These are phyloP conservation scores for Boletus rubescentipes DNA, from an alignment of 768 basidiomycete genomes.

Conservation along the genomic window DNA sequence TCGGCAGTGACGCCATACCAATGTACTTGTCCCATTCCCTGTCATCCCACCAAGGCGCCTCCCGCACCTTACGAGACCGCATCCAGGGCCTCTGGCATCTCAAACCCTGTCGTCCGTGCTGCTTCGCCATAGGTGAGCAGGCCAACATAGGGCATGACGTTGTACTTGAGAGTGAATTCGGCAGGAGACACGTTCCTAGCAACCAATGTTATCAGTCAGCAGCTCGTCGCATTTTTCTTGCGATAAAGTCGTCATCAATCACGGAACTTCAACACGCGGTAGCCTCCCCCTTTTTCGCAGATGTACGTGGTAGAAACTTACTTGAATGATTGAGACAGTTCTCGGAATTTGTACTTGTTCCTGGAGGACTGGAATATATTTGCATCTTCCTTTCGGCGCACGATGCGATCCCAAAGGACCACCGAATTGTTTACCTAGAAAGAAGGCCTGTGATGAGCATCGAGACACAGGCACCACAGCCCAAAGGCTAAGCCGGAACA, in stretches of 20 bases:
- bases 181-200: slow-evolving; percentile 64
- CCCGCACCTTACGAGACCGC: slow-evolving; percentile 24
- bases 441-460: slow-evolving; percentile 12
- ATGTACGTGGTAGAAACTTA: slow-evolving; percentile 38
- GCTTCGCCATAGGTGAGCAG: slow-evolving; percentile 77
- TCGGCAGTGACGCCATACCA: slow-evolving; percentile 14
- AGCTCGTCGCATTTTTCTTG: slow-evolving; percentile 1
- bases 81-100: slow-evolving; percentile 33
- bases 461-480: slow-evolving; percentile 11
- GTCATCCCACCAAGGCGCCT: neutral
- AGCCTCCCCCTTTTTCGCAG: slow-evolving; percentile 5
- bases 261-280: slow-evolving; percentile 19
- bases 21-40: neutral
- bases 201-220: slow-evolving; percentile 18
- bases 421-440: slow-evolving; percentile 68
- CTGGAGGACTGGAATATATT: slow-evolving; percentile 48
- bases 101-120: slow-evolving; percentile 42
- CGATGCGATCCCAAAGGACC: slow-evolving; percentile 90
- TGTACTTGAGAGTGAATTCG: slow-evolving; percentile 78
- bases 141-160: slow-evolving; percentile 89
- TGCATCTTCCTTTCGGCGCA: slow-evolving; percentile 77
- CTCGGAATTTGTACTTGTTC: slow-evolving; percentile 85
- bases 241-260: slow-evolving; percentile 16
- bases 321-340: slow-evolving; percentile 73
- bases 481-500: slow-evolving; percentile 21